These are phyloP conservation scores for Chrysoporthe puriensis DNA, from an alignment of 2,329 filamentous ascomycete species.

Conservation along the genomic window DNA sequence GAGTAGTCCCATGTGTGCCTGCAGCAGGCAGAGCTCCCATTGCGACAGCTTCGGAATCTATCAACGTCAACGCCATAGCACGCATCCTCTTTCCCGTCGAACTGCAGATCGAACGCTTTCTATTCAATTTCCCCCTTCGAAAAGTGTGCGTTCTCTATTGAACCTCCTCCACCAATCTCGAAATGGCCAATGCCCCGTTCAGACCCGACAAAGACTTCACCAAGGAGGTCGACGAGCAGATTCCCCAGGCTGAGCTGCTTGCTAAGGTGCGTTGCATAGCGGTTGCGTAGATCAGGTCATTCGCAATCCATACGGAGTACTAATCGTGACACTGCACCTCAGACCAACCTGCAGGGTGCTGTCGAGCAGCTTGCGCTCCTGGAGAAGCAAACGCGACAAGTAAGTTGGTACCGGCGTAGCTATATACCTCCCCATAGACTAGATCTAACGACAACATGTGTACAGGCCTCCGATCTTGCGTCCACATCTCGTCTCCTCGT, in stretches of 20 bases:
- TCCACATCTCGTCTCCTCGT: constrained; percentile 90
- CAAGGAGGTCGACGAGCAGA: constrained; percentile 90
- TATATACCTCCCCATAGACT: background rate
- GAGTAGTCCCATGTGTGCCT: constrained; percentile 10
- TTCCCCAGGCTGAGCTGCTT: constrained; percentile 88
- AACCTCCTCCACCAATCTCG: constrained; percentile 35
- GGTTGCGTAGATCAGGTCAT: too few species aligned
- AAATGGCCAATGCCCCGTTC: constrained; percentile 80
- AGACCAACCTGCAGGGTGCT: constrained; percentile 81
- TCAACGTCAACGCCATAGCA: constrained; percentile 8
- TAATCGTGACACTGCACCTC: background rate
- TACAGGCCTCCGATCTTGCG: constrained; percentile 87
- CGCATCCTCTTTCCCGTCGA: constrained; percentile 1
- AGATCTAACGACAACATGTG: constrained; percentile 6
- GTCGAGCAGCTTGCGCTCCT: constrained; percentile 90
- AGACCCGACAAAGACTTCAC: constrained; percentile 99
- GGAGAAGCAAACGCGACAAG: constrained; percentile 98
- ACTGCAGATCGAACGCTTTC: background rate
- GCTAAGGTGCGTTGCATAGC: constrained; percentile 67
- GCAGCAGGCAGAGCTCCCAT: constrained; percentile 30
- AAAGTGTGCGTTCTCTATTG: background rate
- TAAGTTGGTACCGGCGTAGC: constrained; percentile 44
- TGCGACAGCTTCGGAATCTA: constrained; percentile 26
- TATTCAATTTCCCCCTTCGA: background rate
- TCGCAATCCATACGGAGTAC: constrained; percentile 7